Evolutionary conservation across 2,329 filamentous ascomycete species (phyloP), one percentile per base, ranked within the genome.

Genomic region (Fusarium secorum): DNA sequence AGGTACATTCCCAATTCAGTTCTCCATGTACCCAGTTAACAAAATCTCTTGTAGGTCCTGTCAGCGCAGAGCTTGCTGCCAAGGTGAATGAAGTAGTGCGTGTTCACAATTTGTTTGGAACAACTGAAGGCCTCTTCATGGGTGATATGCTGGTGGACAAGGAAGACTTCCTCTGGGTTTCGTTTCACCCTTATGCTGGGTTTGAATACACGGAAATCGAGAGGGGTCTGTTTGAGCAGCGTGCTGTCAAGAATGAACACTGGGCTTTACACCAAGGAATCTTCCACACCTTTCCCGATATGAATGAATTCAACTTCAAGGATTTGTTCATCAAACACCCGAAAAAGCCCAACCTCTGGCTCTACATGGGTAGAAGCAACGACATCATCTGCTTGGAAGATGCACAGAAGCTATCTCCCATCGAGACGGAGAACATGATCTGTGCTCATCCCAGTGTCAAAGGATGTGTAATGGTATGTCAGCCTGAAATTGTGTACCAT

Each of bases 401-500:
- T 22, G 45, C 45, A 0, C 45, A 49, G 15, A 49, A 49, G 11
- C 15, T 49, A 0, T 49, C 45, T 33, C 45, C 45, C 11, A 33
- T 49, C 0, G 28, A 32, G n/a, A 49, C 45, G 3, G 45, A 49
- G n/a, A 49, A 33, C 3, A 49, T 49, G 28, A 22, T 49, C 15
- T 49, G 45, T 14, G 45, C 45, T 14, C n/a, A 49, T 33, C 45
- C 28, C 2, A 22, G 8, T 18, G 45, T 49, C 7, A 49, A 49
- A 6, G 28, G 45, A 24, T 49, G 45, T 33, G 45, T 49, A 4
- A 49, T 49, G 45, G 45, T 49, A 14, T 10, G 28, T 49, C 2
- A 18, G 7, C 5, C 5, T n/a, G 28, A 10, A 10, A 0, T 1
- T 18, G 2, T 7, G 8, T 5, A 18, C 3, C 1, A 22, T 14